These are phyloP conservation scores for Cocos nucifera DNA, from an alignment of 176 grass and related monocot species.

Conservation along the genomic window DNA sequence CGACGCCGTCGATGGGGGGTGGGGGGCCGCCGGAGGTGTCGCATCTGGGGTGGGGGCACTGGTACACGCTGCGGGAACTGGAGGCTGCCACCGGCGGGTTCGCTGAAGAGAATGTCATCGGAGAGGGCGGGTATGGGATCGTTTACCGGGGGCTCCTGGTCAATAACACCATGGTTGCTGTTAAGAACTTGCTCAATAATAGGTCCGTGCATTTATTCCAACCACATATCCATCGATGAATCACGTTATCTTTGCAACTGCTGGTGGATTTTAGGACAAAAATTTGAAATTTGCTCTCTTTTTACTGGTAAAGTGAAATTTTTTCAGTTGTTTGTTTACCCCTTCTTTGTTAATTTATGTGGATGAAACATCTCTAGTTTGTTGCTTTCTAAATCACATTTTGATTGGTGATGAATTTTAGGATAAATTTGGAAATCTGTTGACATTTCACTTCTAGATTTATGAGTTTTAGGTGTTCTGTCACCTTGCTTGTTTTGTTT, in stretches of 20 bases:
- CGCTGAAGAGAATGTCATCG: constrained; percentile 54
- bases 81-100: constrained; percentile 58
- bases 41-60: constrained; percentile 57
- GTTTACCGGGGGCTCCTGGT: constrained; percentile 63
- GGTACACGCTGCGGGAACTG: constrained; percentile 59
- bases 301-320: no score
- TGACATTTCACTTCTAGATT: no score
- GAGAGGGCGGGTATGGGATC: constrained; percentile 80
- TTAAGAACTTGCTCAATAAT: constrained; percentile 93
- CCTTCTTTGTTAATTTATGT: no score
- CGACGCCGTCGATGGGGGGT: constrained; percentile 11
- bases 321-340: no score
- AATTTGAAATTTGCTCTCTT: no score
- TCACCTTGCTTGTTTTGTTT: not conserved
- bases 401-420: no score
- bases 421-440: no score
- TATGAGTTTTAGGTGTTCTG: no score
- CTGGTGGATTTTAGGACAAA: no score
- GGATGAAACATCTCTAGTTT: no score
- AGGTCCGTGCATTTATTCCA: constrained; percentile 20
- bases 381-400: no score
- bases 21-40: constrained; percentile 39
- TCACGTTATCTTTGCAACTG: no score
- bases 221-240: not conserved
- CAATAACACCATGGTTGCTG: constrained; percentile 58